Percentiles rank a stretch among this genome's conserved stretches.
These are phyloP conservation scores for Phialemoniopsis sp. DNA, from an alignment of 2,329 filamentous ascomycete genomes.

Conservation along the genomic window DNA sequence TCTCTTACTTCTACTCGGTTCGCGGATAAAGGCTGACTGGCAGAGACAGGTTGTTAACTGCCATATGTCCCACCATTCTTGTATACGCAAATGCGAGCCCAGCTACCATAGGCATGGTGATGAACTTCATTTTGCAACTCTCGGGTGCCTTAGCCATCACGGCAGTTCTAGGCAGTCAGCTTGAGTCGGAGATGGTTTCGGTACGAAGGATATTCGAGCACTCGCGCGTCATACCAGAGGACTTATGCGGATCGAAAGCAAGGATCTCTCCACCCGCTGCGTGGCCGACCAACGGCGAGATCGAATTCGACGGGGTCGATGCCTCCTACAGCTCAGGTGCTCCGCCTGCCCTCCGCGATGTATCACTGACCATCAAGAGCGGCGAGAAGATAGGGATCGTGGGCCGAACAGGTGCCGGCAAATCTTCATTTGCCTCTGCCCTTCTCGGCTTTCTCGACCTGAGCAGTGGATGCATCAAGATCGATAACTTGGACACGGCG, in stretches of 20 bases:
- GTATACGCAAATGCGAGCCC: not conserved
- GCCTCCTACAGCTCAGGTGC: constrained; percentile 16
- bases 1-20: not conserved
- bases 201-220: constrained; percentile 20
- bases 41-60: not conserved
- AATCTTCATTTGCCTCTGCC: constrained; percentile 56
- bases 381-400: constrained; percentile 57
- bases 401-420: constrained; percentile 56
- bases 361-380: constrained; percentile 13
- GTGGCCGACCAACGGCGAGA: constrained; percentile 20
- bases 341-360: constrained; percentile 16
- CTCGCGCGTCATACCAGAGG: constrained; percentile 14
- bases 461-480: constrained; percentile 26
- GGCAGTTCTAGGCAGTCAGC: constrained; percentile 9
- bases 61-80: not conserved
- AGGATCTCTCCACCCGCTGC: not conserved
- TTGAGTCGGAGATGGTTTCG: constrained; percentile 20
- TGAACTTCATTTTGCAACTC: constrained; percentile 6
- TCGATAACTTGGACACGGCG: constrained; percentile 28
- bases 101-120: constrained; percentile 6
- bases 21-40: not conserved
- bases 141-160: constrained; percentile 3
- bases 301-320: constrained; percentile 10
- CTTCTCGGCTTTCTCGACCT: constrained; percentile 50
- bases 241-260: constrained; percentile 7